phyloP scores from a whole-genome alignment of 75 land plant species.

The Cunninghamia lanceolata region DNA sequence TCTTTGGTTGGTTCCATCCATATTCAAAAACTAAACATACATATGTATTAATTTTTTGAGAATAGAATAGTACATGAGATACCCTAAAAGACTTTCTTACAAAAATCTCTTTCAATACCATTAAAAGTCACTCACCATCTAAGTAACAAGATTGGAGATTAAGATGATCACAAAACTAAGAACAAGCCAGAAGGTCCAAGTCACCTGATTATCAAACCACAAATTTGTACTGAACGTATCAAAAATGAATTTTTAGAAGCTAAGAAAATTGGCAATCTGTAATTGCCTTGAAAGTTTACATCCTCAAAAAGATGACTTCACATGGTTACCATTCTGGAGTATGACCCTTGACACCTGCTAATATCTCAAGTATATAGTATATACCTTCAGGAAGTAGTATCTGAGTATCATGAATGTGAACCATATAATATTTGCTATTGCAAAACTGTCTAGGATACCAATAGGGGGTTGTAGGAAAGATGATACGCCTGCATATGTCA shows the following conservation, averaged over 20 bases:
- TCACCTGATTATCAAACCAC: not conserved
- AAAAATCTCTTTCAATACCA: not conserved
- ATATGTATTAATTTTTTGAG: not conserved
- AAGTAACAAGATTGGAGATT: not conserved
- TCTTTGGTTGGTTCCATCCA: not conserved
- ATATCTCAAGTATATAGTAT: not conserved
- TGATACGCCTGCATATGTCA: not conserved
- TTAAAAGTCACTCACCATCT: not conserved
- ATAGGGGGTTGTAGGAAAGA: not conserved
- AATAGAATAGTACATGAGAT: not conserved
- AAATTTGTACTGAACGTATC: not conserved
- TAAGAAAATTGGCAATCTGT: not conserved
- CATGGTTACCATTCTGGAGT: not conserved
- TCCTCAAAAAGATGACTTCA: not conserved
- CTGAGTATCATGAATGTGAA: not conserved
- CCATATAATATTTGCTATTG: not conserved
- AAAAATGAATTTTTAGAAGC: not conserved
- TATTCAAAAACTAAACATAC: not conserved
- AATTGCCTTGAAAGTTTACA: not conserved
- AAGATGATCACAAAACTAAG: not conserved
- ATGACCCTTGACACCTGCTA: not conserved
- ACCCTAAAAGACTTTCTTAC: not conserved
- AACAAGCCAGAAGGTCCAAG: not conserved
- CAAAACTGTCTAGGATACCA: not conserved
- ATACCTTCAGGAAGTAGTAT: not conserved